Conservation (phyloP, 768 basidiomycete species). For the Pseudohyphozyma bogoriensis region DNA sequence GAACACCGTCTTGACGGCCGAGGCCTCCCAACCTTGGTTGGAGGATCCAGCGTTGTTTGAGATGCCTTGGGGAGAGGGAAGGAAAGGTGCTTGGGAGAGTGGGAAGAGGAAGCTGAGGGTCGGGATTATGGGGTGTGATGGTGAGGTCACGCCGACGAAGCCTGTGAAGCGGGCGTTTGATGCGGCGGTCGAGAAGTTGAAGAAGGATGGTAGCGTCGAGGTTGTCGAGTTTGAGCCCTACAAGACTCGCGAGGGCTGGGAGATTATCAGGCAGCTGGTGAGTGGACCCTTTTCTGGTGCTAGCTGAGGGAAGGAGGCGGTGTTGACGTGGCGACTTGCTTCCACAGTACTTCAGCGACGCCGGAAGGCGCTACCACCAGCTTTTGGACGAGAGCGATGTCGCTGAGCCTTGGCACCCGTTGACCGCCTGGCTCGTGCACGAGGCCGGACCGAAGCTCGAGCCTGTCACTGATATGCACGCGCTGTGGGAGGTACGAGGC, state of each 20-base stretch:
- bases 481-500: not conserved
- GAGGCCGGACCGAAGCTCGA: not conserved
- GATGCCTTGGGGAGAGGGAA: conserved; percentile 5
- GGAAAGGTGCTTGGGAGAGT: not conserved
- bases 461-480: not conserved
- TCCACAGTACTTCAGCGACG: not conserved
- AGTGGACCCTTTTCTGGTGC: not conserved
- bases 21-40: conserved; percentile 1
- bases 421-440: not conserved
- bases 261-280: not conserved
- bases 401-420: not conserved
- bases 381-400: not conserved
- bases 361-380: not conserved
- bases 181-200: not conserved
- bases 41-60: conserved; percentile 5
- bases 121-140: not conserved
- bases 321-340: not conserved
- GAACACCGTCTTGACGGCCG: not conserved
- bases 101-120: not conserved
- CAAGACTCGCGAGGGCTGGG: not conserved
- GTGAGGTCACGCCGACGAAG: not conserved
- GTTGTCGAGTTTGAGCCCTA: not conserved
- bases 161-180: not conserved
- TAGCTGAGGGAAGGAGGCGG: not conserved
- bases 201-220: not conserved